Evolutionary conservation across 139 green algal genomes (phyloP).

Genomic region (Choricystis sp.): DNA sequence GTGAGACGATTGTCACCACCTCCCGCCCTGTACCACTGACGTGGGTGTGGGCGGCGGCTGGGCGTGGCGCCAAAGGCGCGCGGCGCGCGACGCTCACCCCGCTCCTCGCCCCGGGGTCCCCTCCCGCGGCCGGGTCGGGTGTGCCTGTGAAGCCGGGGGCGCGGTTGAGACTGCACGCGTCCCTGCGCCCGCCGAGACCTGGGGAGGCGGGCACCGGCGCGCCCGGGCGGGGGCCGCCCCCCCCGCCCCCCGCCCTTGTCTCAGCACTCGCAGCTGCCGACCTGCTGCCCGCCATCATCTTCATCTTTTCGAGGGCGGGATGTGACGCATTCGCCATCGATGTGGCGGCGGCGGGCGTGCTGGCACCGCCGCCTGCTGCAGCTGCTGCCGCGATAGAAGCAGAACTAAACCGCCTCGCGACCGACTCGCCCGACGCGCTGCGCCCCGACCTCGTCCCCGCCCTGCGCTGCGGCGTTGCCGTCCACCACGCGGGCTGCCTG

Average conservation of each 20-base stretch:
- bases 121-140: not conserved
- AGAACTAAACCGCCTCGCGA: slow-evolving; percentile 35
- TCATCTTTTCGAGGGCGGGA: slow-evolving; percentile 65
- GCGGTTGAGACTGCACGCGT: slow-evolving; percentile 23
- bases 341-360: not conserved
- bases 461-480: slow-evolving; percentile 52
- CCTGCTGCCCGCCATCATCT: slow-evolving; percentile 84
- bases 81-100: no score
- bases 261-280: slow-evolving; percentile 17
- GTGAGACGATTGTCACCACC: slow-evolving; percentile 54
- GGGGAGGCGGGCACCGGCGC: not conserved
- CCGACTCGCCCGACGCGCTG: slow-evolving; percentile 58
- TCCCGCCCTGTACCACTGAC: slow-evolving; percentile 80
- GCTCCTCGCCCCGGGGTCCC: no score
- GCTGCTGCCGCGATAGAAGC: slow-evolving; percentile 32
- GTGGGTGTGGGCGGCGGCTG: slow-evolving; percentile 40
- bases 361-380: not conserved
- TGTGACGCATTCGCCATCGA: slow-evolving; percentile 41
- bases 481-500: slow-evolving; percentile 84
- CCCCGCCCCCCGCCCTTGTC: slow-evolving; percentile 8
- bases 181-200: slow-evolving; percentile 14
- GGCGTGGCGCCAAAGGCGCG: not conserved
- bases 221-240: not conserved
- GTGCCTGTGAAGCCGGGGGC: not conserved
- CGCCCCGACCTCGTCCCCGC: slow-evolving; percentile 33